Evolutionary conservation across 345 rosid genomes (phyloP).

Genomic region (Bruguiera gymnorhiza): DNA sequence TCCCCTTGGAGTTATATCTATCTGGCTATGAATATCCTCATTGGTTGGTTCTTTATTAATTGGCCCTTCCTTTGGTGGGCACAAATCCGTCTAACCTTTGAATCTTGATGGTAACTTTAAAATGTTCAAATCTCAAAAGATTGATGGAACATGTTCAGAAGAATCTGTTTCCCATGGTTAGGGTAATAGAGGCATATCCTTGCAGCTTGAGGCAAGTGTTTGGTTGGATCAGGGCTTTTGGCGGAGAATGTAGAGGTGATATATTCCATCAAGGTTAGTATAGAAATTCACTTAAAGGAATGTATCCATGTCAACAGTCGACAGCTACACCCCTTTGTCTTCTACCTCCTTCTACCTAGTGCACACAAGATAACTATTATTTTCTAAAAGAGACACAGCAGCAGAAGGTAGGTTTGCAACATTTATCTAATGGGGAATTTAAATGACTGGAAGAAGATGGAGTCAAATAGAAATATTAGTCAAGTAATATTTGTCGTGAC

Average conservation of each 20-base stretch:
- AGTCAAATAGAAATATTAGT: not conserved
- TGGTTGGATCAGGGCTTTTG: conserved; percentile 14
- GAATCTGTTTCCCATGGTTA: conserved; percentile 14
- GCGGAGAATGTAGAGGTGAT: conserved; percentile 35
- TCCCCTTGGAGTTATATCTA: too few relatives aligned
- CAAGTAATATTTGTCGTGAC: conserved; percentile 4
- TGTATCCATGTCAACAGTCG: conserved; percentile 36
- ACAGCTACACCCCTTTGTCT: conserved; percentile 33
- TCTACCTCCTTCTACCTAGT: conserved; percentile 30
- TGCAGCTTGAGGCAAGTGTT: conserved; percentile 15
- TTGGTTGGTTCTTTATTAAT: too few relatives aligned
- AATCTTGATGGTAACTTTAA: not conserved
- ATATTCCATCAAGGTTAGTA: conserved; percentile 43
- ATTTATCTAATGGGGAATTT: not conserved
- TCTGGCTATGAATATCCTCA: too few relatives aligned
- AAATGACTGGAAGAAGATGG: conserved; percentile 1
- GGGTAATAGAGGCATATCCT: conserved; percentile 10
- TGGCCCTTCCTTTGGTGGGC: too few relatives aligned
- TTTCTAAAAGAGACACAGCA: conserved; percentile 5
- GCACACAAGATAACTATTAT: conserved; percentile 22
- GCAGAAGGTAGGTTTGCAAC: not conserved
- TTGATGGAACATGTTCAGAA: not conserved
- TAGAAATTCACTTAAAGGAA: conserved; percentile 44
- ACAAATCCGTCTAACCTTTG: conserved; percentile 1
- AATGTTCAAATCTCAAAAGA: not conserved